Conservation (phyloP, 768 basidiomycete species). For the Tylopilus balloui region DNA sequence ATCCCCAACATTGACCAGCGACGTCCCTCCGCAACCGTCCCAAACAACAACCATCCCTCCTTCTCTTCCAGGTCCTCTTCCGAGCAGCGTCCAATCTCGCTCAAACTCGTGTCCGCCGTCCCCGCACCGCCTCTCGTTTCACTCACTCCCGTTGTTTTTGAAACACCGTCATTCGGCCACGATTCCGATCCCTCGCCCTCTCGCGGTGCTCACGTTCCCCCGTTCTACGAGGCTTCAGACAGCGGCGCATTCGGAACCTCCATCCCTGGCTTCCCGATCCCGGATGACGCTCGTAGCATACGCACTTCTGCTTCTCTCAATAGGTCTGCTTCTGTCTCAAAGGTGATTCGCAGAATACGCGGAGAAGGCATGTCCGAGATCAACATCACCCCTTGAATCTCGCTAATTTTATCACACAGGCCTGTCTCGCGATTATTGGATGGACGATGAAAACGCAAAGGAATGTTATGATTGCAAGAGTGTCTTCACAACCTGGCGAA, state of each 20-base stretch:
- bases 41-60: constrained; percentile 43
- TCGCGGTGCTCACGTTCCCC: constrained; percentile 46
- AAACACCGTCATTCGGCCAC: constrained; percentile 62
- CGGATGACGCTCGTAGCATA: constrained; percentile 85
- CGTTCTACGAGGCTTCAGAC: constrained; percentile 49
- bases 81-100: constrained; percentile 55
- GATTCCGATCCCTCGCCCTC: constrained; percentile 61
- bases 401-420: constrained; percentile 39
- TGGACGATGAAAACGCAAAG: constrained; percentile 94
- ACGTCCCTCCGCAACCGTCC: constrained; percentile 49
- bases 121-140: constrained; percentile 83
- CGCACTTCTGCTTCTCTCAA: constrained; percentile 69
- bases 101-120: constrained; percentile 47
- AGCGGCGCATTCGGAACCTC: constrained; percentile 63
- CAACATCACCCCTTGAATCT: constrained; percentile 2
- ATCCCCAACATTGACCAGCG: constrained; percentile 43
- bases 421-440: constrained; percentile 95
- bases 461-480: constrained; percentile 97
- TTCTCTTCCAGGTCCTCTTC: constrained; percentile 44
- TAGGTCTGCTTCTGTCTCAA: constrained; percentile 79
- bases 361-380: constrained; percentile 65
- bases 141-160: constrained; percentile 79
- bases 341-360: constrained; percentile 83
- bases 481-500: constrained; percentile 87
- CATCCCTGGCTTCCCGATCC: constrained; percentile 91